Conservation (phyloP, 140 eudicot species). For the Flaveria floridana region DNA sequence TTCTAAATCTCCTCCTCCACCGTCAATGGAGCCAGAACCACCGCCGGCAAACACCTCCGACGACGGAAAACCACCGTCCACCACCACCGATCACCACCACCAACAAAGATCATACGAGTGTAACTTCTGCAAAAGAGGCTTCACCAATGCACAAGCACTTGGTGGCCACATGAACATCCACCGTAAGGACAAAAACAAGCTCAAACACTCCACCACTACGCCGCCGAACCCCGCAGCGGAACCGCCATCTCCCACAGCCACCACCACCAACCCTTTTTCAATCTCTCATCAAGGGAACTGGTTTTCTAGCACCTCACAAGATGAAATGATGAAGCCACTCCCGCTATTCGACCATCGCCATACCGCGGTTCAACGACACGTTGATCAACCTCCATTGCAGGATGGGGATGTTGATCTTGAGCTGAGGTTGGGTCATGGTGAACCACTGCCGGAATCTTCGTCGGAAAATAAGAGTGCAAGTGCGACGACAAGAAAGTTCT, state of each 20-base stretch:
- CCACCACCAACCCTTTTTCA: conserved; percentile 23
- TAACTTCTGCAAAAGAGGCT: conserved; percentile 51
- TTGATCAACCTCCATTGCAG: conserved; percentile 6
- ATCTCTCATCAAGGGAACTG: conserved; percentile 29
- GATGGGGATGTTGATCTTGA: conserved; percentile 50
- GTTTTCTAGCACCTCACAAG: conserved; percentile 24
- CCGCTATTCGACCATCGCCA: conserved; percentile 30
- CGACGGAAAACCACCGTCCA: conserved; percentile 3
- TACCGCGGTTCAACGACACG: not conserved
- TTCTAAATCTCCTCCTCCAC: not conserved
- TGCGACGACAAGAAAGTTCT: conserved; percentile 39
- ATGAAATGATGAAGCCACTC: conserved; percentile 21
- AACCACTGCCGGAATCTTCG: conserved; percentile 26
- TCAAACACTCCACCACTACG: conserved; percentile 32
- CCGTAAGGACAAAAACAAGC: conserved; percentile 50
- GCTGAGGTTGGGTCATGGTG: conserved; percentile 53
- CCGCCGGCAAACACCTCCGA: conserved; percentile 27
- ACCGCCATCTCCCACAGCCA: conserved; percentile 24
- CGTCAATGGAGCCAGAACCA: conserved; percentile 31
- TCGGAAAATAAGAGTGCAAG: conserved; percentile 26
- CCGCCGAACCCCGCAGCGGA: conserved; percentile 11
- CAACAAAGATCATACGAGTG: conserved; percentile 48
- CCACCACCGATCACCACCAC: not conserved
- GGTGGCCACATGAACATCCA: conserved; percentile 72
- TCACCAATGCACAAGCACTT: conserved; percentile 58